Conservation (phyloP, 2,329 filamentous ascomycete species). For the Chaetomiaceae sp. region DNA sequence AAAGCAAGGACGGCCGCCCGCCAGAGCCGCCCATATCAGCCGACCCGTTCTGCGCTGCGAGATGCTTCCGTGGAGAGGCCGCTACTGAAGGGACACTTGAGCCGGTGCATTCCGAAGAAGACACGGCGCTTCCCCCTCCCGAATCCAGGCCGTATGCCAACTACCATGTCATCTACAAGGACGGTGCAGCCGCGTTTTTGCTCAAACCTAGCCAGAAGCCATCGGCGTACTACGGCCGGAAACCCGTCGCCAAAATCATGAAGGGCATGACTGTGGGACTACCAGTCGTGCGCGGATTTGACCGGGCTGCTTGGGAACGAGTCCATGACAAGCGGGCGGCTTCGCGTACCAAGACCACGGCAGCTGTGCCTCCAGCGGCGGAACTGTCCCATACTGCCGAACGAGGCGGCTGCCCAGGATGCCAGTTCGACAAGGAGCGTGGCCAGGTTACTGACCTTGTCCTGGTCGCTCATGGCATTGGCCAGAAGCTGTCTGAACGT, state of each 20-base stretch:
- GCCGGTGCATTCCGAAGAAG: constrained; percentile 38
- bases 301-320: constrained; percentile 70
- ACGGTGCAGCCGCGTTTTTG: constrained; percentile 72
- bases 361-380: neutral
- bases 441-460: constrained; percentile 81
- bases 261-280: constrained; percentile 80
- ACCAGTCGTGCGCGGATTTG: constrained; percentile 84
- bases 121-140: constrained; percentile 37
- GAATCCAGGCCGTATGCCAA: constrained; percentile 58
- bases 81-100: constrained; percentile 50
- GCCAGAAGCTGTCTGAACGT: constrained; percentile 89
- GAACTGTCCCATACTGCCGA: constrained; percentile 3
- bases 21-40: constrained; percentile 43
- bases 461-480: constrained; percentile 90
- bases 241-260: constrained; percentile 77
- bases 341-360: constrained; percentile 17
- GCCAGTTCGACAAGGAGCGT: constrained; percentile 58
- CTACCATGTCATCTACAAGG: constrained; percentile 83
- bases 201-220: constrained; percentile 81
- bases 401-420: constrained; percentile 48
- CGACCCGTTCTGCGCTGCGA: constrained; percentile 56
- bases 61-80: constrained; percentile 56
- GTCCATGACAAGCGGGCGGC: constrained; percentile 51
- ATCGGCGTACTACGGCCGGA: constrained; percentile 77
- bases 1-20: constrained; percentile 31